These are phyloP conservation scores for Phytophthora fragariaefolia DNA, from an alignment of 352 stramenopile genomes.

Conservation along the genomic window DNA sequence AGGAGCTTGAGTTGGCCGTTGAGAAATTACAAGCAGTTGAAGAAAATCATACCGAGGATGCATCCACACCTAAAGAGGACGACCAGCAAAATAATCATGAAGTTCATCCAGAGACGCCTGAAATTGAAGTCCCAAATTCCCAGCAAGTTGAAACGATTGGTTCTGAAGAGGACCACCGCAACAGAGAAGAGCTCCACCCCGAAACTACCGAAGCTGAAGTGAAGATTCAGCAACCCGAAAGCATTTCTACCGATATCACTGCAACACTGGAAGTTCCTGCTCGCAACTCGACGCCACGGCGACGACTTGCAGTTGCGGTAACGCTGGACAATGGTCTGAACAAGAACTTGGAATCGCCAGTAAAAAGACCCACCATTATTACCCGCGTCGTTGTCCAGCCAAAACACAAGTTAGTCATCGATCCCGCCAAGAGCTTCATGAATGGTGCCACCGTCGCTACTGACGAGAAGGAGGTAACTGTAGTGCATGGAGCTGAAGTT, in stretches of 20 bases:
- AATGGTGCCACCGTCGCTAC: not conserved
- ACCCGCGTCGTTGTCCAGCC: constrained; percentile 27
- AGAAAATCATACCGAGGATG: constrained; percentile 18
- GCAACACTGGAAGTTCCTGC: not conserved
- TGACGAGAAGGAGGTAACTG: not conserved
- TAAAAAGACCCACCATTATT: constrained; percentile 16
- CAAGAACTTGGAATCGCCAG: constrained; percentile 11
- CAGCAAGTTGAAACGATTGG: constrained; percentile 12
- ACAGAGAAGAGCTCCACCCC: constrained; percentile 29
- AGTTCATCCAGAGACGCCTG: constrained; percentile 35
- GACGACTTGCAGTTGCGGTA: constrained; percentile 57
- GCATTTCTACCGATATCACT: not conserved
- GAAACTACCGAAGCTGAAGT: constrained; percentile 39
- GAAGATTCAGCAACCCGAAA: constrained; percentile 23
- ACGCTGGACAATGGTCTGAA: constrained; percentile 60
- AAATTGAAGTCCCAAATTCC: constrained; percentile 25
- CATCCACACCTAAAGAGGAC: not conserved
- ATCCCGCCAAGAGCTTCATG: not conserved
- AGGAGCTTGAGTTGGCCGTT: not conserved
- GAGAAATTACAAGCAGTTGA: constrained; percentile 14
- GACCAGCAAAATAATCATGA: constrained; percentile 16
- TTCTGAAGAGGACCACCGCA: constrained; percentile 1
- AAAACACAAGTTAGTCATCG: constrained; percentile 23
- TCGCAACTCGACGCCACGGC: constrained; percentile 52
- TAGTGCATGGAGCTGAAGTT: not conserved